Evolutionary conservation across 495 filamentous ascomycete species (phyloP).

Genomic region (Niebla homalea): DNA sequence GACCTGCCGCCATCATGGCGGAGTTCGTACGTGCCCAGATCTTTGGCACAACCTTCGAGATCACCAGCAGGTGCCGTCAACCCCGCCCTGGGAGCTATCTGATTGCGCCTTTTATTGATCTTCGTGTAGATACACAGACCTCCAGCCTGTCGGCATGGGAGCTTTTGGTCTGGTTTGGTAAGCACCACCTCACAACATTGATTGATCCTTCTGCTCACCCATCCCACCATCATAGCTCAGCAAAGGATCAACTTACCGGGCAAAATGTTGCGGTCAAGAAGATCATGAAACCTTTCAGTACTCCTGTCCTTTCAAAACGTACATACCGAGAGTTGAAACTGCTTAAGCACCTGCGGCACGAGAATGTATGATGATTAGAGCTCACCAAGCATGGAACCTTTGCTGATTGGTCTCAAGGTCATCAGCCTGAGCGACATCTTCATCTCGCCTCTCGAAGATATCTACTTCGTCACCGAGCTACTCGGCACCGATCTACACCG

Average conservation of each 20-base stretch:
- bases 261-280: conserved; percentile 98
- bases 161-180: conserved; percentile 98
- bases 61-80: conserved; percentile 72
- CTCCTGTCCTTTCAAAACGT: conserved; percentile 88
- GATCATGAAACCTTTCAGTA: conserved; percentile 99
- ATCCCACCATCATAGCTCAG: conserved; percentile 48
- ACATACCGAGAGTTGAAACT: conserved; percentile 97
- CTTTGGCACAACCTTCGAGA: conserved; percentile 98
- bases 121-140: conserved; percentile 71
- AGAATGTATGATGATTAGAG: conserved; percentile 54
- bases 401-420: conserved; percentile 44
- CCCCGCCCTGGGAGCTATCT: conserved; percentile 3
- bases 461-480: conserved; percentile 97
- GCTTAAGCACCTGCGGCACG: conserved; percentile 88
- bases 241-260: conserved; percentile 89
- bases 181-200: conserved; percentile 16
- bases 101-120: conserved; percentile 13
- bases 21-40: conserved; percentile 99
- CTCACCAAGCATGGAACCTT: not conserved
- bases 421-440: conserved; percentile 99
- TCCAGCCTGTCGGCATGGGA: conserved; percentile 98
- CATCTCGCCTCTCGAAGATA: conserved; percentile 96
- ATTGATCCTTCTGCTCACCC: conserved; percentile 12
- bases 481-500: conserved; percentile 94
- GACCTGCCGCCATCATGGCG: conserved; percentile 51